Percentiles rank a stretch among this genome's conserved stretches.
Conservation (phyloP, 2,329 filamentous ascomycete genomes). For the Dactylellina cionopaga region DNA sequence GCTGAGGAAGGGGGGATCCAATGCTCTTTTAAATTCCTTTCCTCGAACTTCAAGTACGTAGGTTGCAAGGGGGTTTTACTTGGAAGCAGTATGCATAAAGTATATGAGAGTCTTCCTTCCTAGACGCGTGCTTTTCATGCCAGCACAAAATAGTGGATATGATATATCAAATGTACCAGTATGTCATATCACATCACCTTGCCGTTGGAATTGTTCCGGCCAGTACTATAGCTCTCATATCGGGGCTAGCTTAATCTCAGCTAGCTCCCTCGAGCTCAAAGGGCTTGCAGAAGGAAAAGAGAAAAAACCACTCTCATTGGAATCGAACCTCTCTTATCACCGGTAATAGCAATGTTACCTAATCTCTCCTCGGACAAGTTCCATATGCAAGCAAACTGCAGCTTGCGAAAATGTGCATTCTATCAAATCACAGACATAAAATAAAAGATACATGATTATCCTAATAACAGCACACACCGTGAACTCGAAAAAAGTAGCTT, state of each 20-base stretch:
- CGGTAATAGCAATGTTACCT: neutral
- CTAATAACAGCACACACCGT: too few relatives aligned
- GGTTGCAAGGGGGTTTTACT: too few relatives aligned
- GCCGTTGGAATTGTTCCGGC: conserved; percentile 45
- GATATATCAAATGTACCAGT: conserved; percentile 13
- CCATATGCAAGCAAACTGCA: too few relatives aligned
- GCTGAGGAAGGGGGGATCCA: neutral
- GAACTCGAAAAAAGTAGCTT: neutral
- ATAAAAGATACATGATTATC: neutral
- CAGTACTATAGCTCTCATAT: conserved; percentile 9
- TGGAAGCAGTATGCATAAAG: neutral
- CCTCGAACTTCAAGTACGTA: too few relatives aligned
- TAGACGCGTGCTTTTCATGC: conserved; percentile 31
- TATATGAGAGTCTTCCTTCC: conserved; percentile 11
- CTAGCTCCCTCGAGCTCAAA: conserved; percentile 1
- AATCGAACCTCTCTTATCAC: conserved; percentile 40
- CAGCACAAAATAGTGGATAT: conserved; percentile 12
- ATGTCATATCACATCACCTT: conserved; percentile 51
- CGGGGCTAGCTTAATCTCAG: conserved; percentile 34
- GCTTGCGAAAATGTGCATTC: too few relatives aligned
- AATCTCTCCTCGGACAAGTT: neutral
- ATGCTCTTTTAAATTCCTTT: conserved; percentile 34
- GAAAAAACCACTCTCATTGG: conserved; percentile 42
- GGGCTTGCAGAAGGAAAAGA: too few relatives aligned
- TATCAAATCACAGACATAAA: too few relatives aligned